Base-by-base conservation (phyloP, 352 stramenopile genomes). In the Globisporangium acanthophoron region DNA sequence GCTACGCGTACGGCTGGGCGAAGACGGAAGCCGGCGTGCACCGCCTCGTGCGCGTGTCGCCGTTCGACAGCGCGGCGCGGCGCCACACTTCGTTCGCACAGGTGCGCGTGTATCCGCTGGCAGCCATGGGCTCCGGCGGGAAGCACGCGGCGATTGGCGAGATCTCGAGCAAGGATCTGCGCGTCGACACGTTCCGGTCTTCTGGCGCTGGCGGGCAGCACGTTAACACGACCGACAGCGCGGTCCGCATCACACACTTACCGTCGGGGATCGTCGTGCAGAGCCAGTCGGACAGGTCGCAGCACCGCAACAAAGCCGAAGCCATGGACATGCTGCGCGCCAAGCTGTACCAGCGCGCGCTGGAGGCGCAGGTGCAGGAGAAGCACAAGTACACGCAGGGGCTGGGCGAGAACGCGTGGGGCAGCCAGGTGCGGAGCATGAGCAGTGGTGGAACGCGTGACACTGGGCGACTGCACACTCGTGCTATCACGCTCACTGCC, bases 201-300 rank as follows among this genome's bases (percentile, higher is more conserved):
- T 96, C 95, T 7, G 96, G 95, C 9, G 82, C 90, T 20, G 96
- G 96, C 33, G 96, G 96, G 1, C 96, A 99, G 73, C 98, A 99
- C 69, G 96, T 99, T 7, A 99, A 99, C 72, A 97, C 97, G 61
- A 97, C 98, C 6, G 94, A 99, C 67, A 98, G 93, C 39, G 96
- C 92, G 15, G 92, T 99, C 39, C 80, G 96, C 37, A 97, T 99
- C 66, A 97, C 90, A 54, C 96, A 99, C 62, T 65, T 98, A 40
- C 93, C 96, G 0, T 97, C 88, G 8, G 96, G 96, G 16, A 89
- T 98, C 29, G 83, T 94, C 16, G 90, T 98, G 8, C 96, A 97
- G 62, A 98, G 87, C 59, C 94, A 96, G 61, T 92, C 96, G 57
- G 92, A 99, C 62, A 77, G 96, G 29, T 98, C 85, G 59, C 96